phyloP scores from a whole-genome alignment of 805 yeast genomes.

The Ogataea neopini region DNA sequence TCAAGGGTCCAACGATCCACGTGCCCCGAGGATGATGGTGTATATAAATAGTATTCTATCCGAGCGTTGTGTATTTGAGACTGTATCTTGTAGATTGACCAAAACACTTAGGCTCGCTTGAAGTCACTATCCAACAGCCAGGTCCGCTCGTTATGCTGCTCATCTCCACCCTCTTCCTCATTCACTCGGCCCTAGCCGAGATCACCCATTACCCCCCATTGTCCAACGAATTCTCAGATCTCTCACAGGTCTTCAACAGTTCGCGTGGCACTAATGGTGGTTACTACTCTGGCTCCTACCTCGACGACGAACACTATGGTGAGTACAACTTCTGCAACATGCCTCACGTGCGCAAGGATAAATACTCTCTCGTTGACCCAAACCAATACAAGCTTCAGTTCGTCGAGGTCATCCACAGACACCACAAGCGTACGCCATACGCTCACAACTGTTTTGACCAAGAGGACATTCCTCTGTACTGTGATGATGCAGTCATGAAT shows the following conservation, averaged over 20 bases:
- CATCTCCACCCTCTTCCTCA: neutral
- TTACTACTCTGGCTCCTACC: slow-evolving; percentile 26
- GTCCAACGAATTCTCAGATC: slow-evolving; percentile 20
- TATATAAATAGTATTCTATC: too few relatives aligned
- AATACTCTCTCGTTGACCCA: slow-evolving; percentile 24
- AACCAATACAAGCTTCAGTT: slow-evolving; percentile 34
- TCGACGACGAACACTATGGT: slow-evolving; percentile 33
- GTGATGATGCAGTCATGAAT: slow-evolving; percentile 33
- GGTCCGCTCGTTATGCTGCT: neutral
- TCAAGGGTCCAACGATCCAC: too few relatives aligned
- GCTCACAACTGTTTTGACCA: slow-evolving; percentile 37
- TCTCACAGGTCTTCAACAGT: slow-evolving; percentile 25
- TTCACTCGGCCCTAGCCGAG: neutral
- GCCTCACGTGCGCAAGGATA: slow-evolving; percentile 43
- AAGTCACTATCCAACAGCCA: neutral
- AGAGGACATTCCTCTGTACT: slow-evolving; percentile 31
- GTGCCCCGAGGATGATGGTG: too few relatives aligned
- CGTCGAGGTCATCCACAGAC: slow-evolving; percentile 45
- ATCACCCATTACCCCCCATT: slow-evolving; percentile 21
- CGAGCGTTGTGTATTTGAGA: too few relatives aligned
- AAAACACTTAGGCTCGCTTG: too few relatives aligned
- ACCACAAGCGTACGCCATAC: slow-evolving; percentile 46
- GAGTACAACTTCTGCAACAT: slow-evolving; percentile 45
- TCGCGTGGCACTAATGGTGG: slow-evolving; percentile 32
- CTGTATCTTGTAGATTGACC: too few relatives aligned